Conservation (phyloP, 2,329 filamentous ascomycete genomes). For the Arthrocladium fulminans region DNA sequence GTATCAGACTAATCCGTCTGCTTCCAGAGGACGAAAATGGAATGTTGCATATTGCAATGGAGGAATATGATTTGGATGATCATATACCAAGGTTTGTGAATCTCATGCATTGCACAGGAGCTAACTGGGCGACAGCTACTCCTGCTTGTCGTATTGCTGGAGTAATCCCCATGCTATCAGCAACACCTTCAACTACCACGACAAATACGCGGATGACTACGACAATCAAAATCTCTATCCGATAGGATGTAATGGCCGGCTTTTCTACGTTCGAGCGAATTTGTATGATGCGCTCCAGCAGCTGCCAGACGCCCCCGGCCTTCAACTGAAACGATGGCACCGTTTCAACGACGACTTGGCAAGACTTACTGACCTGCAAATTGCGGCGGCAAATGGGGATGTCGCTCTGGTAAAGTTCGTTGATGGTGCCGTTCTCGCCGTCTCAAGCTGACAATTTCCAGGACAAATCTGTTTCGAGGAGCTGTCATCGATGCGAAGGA, state of each 20-base stretch:
- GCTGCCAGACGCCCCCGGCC: neutral
- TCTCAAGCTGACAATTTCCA: neutral
- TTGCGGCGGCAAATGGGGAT: neutral
- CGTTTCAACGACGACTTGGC: neutral
- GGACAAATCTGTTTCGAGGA: neutral
- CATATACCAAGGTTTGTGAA: neutral
- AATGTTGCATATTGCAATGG: neutral
- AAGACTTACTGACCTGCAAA: neutral
- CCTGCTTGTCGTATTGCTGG: neutral
- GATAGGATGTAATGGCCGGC: neutral
- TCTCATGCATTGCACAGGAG: too few relatives aligned
- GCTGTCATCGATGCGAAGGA: neutral
- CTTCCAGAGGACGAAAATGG: constrained; percentile 2
- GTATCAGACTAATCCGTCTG: neutral
- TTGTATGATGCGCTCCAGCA: constrained; percentile 2
- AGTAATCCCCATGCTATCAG: constrained; percentile 1
- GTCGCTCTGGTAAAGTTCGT: neutral
- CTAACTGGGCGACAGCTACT: neutral
- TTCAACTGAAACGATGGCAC: neutral
- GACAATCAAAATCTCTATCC: neutral
- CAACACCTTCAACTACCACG: neutral
- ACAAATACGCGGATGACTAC: constrained; percentile 1
- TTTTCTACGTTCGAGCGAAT: neutral
- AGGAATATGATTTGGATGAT: constrained; percentile 1
- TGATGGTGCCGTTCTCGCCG: neutral